Percentiles rank a stretch among this genome's conserved stretches.
Conservation (phyloP, 1,139 yeast species). For the Saccharomycopsis crataegensis region DNA sequence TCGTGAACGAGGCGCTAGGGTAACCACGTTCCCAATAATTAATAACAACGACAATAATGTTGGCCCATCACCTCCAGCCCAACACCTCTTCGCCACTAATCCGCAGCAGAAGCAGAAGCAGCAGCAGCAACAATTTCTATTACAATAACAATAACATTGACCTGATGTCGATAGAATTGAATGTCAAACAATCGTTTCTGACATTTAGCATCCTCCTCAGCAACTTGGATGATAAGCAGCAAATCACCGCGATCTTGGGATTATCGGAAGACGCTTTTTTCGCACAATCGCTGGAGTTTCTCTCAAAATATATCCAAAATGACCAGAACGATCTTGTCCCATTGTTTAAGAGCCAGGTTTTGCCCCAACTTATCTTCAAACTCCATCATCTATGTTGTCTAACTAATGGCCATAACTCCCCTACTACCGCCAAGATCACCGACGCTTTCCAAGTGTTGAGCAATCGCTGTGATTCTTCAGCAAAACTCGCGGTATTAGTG, state of each 20-base stretch:
- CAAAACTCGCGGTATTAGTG: background rate
- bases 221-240: background rate
- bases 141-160: too few relatives aligned
- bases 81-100: background rate
- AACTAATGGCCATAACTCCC: background rate
- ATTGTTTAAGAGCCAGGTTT: background rate
- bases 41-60: background rate
- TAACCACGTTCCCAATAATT: too few relatives aligned
- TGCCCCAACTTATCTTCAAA: background rate
- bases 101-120: background rate
- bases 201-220: background rate
- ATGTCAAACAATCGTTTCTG: background rate
- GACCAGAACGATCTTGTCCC: background rate
- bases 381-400: background rate
- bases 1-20: too few relatives aligned
- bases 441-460: background rate
- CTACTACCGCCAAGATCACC: background rate
- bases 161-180: background rate
- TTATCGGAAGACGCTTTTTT: background rate
- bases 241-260: background rate
- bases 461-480: background rate
- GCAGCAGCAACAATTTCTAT: too few relatives aligned
- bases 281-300: background rate
- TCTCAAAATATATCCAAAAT: background rate
- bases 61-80: background rate